phyloP scores from a whole-genome alignment of 805 yeast species.

The Debaryomyces castellii region DNA sequence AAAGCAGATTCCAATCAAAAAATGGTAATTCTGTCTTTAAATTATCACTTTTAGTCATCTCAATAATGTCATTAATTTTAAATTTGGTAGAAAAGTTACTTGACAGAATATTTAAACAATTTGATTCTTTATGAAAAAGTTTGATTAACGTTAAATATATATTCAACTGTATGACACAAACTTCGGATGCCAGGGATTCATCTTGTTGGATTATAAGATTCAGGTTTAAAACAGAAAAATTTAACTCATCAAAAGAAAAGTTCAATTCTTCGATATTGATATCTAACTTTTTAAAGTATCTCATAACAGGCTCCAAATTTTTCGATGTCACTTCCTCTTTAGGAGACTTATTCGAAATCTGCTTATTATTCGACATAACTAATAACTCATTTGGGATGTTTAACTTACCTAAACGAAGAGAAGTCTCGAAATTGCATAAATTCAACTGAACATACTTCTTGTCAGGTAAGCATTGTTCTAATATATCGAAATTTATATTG shows the following conservation, averaged over 20 bases:
- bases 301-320: background rate
- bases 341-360: background rate
- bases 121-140: conserved; percentile 26
- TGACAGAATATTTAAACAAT: conserved; percentile 37
- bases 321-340: background rate
- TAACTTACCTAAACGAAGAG: background rate
- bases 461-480: background rate
- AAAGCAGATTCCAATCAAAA: conserved; percentile 11
- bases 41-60: conserved; percentile 6
- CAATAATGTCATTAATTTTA: conserved; percentile 19
- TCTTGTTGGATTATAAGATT: conserved; percentile 1
- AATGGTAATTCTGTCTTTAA: conserved; percentile 3
- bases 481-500: conserved; percentile 15
- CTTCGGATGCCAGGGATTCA: conserved; percentile 8
- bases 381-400: background rate
- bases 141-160: conserved; percentile 28
- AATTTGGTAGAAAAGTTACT: conserved; percentile 24
- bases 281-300: conserved; percentile 7
- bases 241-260: conserved; percentile 16
- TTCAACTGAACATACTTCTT: background rate
- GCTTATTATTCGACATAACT: background rate
- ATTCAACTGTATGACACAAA: conserved; percentile 5
- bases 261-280: conserved; percentile 26
- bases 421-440: background rate
- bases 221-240: conserved; percentile 16